Percentiles rank a stretch among this genome's conserved stretches.
These are phyloP conservation scores for Leishmania lainsoni DNA, from an alignment of 208 protist species.

Conservation along the genomic window DNA sequence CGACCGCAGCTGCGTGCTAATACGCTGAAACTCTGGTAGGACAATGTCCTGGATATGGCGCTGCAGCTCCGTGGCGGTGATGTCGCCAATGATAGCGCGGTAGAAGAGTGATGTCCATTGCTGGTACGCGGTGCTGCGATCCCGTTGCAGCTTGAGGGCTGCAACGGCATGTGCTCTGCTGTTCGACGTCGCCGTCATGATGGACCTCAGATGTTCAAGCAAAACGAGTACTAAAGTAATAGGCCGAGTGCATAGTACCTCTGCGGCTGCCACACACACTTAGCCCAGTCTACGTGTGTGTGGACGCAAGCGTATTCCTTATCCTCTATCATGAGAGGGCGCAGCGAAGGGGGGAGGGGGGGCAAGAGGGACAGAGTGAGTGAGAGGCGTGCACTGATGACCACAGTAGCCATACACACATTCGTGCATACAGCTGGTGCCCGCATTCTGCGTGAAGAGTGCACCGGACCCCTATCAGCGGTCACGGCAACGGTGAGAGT, in stretches of 20 bases:
- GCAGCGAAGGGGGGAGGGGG: background rate
- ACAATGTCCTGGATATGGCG: constrained; percentile 43
- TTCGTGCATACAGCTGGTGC: background rate
- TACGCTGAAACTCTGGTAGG: constrained; percentile 55
- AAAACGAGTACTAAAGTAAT: background rate
- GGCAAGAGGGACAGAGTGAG: background rate
- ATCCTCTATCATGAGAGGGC: background rate
- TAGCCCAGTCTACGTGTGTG: background rate
- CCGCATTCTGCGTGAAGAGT: background rate
- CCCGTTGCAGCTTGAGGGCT: constrained; percentile 52
- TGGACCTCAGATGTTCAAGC: too few species aligned
- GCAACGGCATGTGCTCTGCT: constrained; percentile 2
- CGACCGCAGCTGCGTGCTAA: constrained; percentile 52
- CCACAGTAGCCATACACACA: background rate
- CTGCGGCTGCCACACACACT: background rate
- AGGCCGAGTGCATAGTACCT: background rate
- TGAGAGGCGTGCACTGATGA: background rate
- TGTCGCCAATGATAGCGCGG: constrained; percentile 43
- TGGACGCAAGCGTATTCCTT: background rate
- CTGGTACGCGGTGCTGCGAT: constrained; percentile 69
- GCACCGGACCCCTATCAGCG: background rate
- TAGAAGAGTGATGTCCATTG: constrained; percentile 59
- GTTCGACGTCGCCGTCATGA: background rate
- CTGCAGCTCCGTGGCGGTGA: constrained; percentile 46
- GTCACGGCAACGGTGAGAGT: background rate